These are phyloP conservation scores for Euptelea pleiosperma DNA, from an alignment of 164 flowering plant genomes.

Conservation along the genomic window DNA sequence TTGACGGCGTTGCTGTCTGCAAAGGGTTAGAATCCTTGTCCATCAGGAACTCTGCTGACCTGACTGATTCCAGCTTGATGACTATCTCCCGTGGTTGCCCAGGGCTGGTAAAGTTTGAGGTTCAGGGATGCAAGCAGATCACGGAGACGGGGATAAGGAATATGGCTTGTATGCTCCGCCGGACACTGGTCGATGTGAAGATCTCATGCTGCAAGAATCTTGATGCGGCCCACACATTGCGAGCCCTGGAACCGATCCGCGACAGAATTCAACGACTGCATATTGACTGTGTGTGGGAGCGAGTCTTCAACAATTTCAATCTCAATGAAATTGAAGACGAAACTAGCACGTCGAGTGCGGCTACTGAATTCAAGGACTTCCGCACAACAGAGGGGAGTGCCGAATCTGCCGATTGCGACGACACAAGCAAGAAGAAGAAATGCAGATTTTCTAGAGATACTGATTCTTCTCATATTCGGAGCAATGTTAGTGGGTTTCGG, in stretches of 20 bases:
- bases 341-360: background rate
- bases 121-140: slow-evolving; percentile 69
- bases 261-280: slow-evolving; percentile 58
- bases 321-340: slow-evolving; percentile 27
- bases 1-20: slow-evolving; percentile 79
- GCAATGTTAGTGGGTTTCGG: slow-evolving; percentile 37
- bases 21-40: slow-evolving; percentile 51
- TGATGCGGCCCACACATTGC: slow-evolving; percentile 45
- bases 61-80: slow-evolving; percentile 66
- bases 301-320: slow-evolving; percentile 27
- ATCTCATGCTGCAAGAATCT: slow-evolving; percentile 71
- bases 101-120: slow-evolving; percentile 52
- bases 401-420: too few species aligned
- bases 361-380: background rate
- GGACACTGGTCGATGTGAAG: slow-evolving; percentile 60
- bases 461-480: background rate
- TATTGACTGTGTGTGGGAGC: slow-evolving; percentile 75
- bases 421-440: slow-evolving; percentile 35
- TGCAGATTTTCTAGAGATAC: slow-evolving; percentile 25
- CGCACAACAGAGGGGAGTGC: background rate
- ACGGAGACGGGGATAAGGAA: slow-evolving; percentile 62
- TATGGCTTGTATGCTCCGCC: slow-evolving; percentile 45
- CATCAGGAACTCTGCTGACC: slow-evolving; percentile 59
- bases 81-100: slow-evolving; percentile 73
- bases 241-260: slow-evolving; percentile 67